Evolutionary conservation across 1,284 basidiomycete species (phyloP), one percentile per base, ranked within the genome.

Genomic region (Ceratobasidium sp.): DNA sequence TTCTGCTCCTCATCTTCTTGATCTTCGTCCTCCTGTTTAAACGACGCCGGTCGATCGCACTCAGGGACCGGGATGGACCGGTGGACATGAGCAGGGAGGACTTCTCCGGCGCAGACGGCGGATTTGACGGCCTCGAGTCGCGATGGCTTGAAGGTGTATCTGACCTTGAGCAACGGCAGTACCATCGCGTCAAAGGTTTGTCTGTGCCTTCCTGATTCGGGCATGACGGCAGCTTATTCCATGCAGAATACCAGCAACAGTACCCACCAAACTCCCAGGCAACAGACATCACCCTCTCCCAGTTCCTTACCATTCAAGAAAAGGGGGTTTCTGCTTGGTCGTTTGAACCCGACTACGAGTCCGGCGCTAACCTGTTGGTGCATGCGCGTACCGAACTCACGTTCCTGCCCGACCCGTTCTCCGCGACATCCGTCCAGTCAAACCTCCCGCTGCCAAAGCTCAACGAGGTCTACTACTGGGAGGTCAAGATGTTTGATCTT

Each of bases 381-480:
- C 94, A 97, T 78, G 90, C 93, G 5, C 89, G 96, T 61, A 98
- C 96, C 0, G 96, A 98, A 81, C 92, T 98, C 78, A 97, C 94
- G 0, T 98, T 98, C 82, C 89, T 98, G 71, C 91, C 95, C 32
- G 96, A 98, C 80, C 96, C 96, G 8, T 91, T 92, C 21, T 94
- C 93, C 21, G 92, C 93, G 1, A 95, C 95, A 26, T 93, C 88
- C 72, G 96, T 98, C 4, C 94, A 97, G 83, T 96, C 94, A 62
- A 98, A 98, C 80, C 85, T 98, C 6, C 96, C 96, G 0, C 83
- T 98, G 3, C 96, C 96, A 14, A 97, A 97, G 79, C 85, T 97
- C 65, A 98, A 98, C 82, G 96, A 98, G 80, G 94, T 97, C 14
- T 98, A 98, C 80, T 98, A 98, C 80, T 98, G 93, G 92, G 96